Base-by-base conservation (phyloP, 1,139 yeast species). In the Suhomyces taliae region DNA sequence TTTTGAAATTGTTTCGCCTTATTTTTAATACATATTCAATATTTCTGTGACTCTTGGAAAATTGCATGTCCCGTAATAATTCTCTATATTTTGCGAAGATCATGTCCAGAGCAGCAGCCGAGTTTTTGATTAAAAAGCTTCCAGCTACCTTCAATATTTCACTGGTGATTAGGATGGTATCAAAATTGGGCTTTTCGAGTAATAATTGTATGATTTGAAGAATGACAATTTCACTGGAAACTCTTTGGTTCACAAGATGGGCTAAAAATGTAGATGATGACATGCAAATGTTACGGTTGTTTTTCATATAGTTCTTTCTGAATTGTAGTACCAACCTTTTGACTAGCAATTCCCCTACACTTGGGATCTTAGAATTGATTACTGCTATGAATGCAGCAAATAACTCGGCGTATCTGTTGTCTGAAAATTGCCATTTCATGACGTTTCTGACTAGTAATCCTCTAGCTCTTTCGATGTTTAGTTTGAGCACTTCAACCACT, bases 281-380 rank as follows among this genome's bases (percentile, higher is more conserved):
- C 14, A 68, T 60, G 46, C 84, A 80, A 4, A 61, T 59, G 0
- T 59, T 53, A 49, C 73, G 75, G 57, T 83, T 78, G 54, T 80
- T 76, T 24, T 72, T 62, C 51, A 74, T 68, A 60, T 73, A 86
- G 3, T 78, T 75, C 53, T 77, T 74, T 41, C 86, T 74, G 63
- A 88, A 87, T 49, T 77, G 83, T 4, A 85, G 59, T 1, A 87
- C 67, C 31, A 85, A 65, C 52, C 96, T 70, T 7, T 74, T 62
- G 0, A 76, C 63, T 34, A 88, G 53, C 5, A 86, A 61, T 48
- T 77, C 78, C 1, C 96, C 96, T 26, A 90, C 67, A 37, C 79
- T 79, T 0, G 95, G 95, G 6, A 88, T 61, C 56, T 85, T 83
- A 7, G 86, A 76, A 62, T 88, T 87, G 15, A 90, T 50, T 1